Conservation (phyloP, 345 rosid species). For the Corchorus capsularis region DNA sequence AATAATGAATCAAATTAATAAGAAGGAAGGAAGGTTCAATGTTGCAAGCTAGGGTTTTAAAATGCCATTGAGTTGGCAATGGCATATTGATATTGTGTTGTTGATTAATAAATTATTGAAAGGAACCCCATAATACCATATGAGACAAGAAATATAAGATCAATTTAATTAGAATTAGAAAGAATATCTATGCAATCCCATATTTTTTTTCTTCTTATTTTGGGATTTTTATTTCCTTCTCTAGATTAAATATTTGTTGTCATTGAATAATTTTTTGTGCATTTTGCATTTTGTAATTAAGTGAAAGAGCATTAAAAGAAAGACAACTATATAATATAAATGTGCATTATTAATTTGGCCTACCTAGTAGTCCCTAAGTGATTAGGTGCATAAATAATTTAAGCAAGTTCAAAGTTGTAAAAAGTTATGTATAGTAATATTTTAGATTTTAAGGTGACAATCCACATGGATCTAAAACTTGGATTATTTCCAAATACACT, state of each 20-base stretch:
- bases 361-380: background rate
- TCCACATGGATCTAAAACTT: background rate
- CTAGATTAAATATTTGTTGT: background rate
- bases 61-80: constrained; percentile 22
- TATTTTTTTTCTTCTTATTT: background rate
- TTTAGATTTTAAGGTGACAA: background rate
- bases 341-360: constrained; percentile 3
- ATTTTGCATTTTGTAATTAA: background rate
- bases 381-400: no score
- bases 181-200: background rate
- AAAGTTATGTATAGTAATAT: background rate
- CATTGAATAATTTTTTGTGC: background rate
- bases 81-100: background rate
- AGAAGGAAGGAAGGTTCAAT: constrained; percentile 17
- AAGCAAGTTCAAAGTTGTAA: no score
- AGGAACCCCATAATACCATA: background rate
- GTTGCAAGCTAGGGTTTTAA: constrained; percentile 7
- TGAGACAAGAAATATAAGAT: background rate
- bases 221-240: background rate
- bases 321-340: background rate
- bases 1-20: background rate
- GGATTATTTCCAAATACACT: constrained; percentile 22
- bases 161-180: no score
- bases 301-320: background rate
- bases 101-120: constrained; percentile 19